Base-by-base conservation (phyloP, 306 rosid species). In the Vigna unguiculata region DNA sequence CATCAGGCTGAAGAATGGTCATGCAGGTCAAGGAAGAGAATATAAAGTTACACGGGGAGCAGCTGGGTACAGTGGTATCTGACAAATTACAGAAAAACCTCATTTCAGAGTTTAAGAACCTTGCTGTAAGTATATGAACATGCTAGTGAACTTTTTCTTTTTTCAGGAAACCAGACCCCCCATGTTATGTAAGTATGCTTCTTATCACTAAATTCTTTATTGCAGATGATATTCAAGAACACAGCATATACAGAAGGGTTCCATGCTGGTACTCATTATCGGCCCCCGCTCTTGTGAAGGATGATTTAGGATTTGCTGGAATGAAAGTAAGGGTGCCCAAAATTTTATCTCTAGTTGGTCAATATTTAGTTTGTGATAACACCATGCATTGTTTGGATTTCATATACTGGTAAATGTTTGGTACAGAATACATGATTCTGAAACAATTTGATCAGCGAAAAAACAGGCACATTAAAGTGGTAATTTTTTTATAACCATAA, bases 231-330 rank as follows among this genome's bases (percentile, higher is more conserved):
- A 11, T 91, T 91, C 77, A 90, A 89, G 86, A 88, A 86, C 86
- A 73, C 87, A 4, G 96, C 99, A 59, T 96, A 91, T 80, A 87
- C 97, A 0, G 99, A 96, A 87, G 99, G 99, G 55, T 96, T 92
- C 65, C 90, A 90, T 69, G 92, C 97, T 24, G 99, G 96, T 51
- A 54, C 78, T 79, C 87, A 57, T 67, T 78, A 60, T 79, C 88
- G 78, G 59, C 72, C 85, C 60, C 88, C 83, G 63, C 85, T 69
- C n/a, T 10, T 66, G 24, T 80, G 84, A 83, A 80, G 62, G 54
- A 51, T 14, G 1, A 1, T 47, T 60, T 48, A 14, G 14, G 67
- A 81, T 73, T 69, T 64, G 30, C 24, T 12, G 49, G n/a, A 21
- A 68, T 48, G 41, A 75, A 21, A 16, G 72, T 11, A 60, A 28